Evolutionary conservation across 2,329 filamentous ascomycete species (phyloP).

Genomic region (Cyclaneusma minus): DNA sequence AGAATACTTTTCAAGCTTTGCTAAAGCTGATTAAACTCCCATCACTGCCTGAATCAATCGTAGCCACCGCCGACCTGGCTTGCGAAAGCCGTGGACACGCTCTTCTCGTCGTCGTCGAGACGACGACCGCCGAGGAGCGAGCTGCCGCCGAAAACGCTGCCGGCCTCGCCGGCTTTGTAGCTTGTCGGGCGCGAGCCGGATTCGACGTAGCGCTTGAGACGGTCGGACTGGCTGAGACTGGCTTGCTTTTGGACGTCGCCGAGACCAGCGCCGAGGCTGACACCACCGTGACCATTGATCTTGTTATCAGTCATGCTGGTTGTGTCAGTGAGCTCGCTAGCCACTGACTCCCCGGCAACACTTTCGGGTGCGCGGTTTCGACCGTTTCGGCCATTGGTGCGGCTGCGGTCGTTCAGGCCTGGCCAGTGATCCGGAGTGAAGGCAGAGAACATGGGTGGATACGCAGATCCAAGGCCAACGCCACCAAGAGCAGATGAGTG

Average conservation of each 20-base stretch:
- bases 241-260: conserved; percentile 58
- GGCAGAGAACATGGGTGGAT: conserved; percentile 88
- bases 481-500: conserved; percentile 84
- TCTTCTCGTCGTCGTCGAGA: conserved; percentile 89
- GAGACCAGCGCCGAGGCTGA: conserved; percentile 70
- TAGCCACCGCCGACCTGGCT: conserved; percentile 61
- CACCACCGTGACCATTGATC: conserved; percentile 68
- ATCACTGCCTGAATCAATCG: conserved; percentile 22
- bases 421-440: conserved; percentile 87
- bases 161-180: conserved; percentile 35
- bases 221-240: conserved; percentile 70
- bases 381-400: conserved; percentile 47
- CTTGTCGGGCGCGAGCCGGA: conserved; percentile 53
- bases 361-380: conserved; percentile 58
- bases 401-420: conserved; percentile 51
- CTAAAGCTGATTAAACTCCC: not conserved
- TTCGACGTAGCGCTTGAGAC: conserved; percentile 88
- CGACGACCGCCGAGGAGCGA: conserved; percentile 23
- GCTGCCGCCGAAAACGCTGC: conserved; percentile 52
- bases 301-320: conserved; percentile 66
- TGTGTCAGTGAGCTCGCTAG: conserved; percentile 77
- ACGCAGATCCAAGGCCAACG: conserved; percentile 62
- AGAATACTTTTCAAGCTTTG: too few species aligned
- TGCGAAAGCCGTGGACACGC: conserved; percentile 89
- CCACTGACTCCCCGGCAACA: conserved; percentile 81